A percentile compares a stretch with the other conserved stretches of the same genome.
Evolutionary conservation across 768 basidiomycete genomes (phyloP).

Genomic region (Amanita exitialis): DNA sequence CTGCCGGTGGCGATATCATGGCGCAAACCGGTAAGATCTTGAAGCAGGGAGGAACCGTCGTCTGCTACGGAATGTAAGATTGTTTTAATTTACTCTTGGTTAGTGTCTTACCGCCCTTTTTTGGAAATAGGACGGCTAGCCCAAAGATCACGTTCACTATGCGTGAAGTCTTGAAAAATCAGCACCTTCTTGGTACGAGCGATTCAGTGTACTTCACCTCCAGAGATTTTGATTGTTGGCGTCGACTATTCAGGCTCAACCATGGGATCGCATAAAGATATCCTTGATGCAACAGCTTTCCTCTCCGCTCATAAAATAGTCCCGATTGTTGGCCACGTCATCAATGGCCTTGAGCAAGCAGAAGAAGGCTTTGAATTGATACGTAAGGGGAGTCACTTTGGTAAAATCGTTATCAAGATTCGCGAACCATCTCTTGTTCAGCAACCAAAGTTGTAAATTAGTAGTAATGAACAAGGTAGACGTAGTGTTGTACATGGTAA

Average conservation of each 20-base stretch:
- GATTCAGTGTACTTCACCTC: background rate
- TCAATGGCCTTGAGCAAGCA: slow-evolving; percentile 53
- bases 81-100: background rate
- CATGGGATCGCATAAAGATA: slow-evolving; percentile 75
- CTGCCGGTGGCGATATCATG: slow-evolving; percentile 60
- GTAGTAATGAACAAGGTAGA: background rate
- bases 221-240: background rate
- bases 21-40: slow-evolving; percentile 36
- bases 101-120: background rate
- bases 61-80: slow-evolving; percentile 58
- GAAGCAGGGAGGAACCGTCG: slow-evolving; percentile 46
- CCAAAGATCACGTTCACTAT: slow-evolving; percentile 61
- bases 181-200: slow-evolving; percentile 57
- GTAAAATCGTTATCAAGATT: slow-evolving; percentile 62
- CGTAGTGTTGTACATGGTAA: no score
- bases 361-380: slow-evolving; percentile 67
- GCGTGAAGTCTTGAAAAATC: slow-evolving; percentile 68
- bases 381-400: slow-evolving; percentile 58
- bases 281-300: slow-evolving; percentile 64
- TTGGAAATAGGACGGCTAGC: slow-evolving; percentile 47
- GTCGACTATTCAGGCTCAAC: slow-evolving; percentile 47
- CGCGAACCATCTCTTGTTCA: background rate
- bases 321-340: slow-evolving; percentile 59
- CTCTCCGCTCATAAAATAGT: slow-evolving; percentile 53
- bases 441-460: slow-evolving; percentile 8